Evolutionary conservation across 2,329 filamentous ascomycete genomes (phyloP), one percentile per base, ranked within the genome.

Genomic region (Xenoacremonium recifei): DNA sequence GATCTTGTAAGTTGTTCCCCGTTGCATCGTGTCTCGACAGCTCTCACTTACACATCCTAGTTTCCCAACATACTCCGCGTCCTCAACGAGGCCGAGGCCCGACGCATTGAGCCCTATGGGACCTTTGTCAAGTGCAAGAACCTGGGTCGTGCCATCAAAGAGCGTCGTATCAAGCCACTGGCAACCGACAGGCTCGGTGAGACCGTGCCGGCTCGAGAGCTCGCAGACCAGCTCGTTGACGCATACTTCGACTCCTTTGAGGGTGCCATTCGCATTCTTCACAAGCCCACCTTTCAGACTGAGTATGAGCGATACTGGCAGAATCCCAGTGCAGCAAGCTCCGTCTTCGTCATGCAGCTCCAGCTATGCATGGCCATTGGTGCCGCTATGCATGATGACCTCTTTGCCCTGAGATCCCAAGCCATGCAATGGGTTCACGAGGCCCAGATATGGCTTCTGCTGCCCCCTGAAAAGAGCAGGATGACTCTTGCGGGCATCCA

Each of bases 241-340:
- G 59, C 65, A 21, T 82, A 82, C 61, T 61, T 85, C 15, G 65
- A 76, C 35, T 75, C 74, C 1, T 71, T 78, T 31, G 79, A 84
- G 51, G 73, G 75, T 1, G 72, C 77, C 13, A 71, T 77, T 47
- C 71, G 81, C 3, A 68, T 85, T 18, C 44, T 85, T 7, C 76
- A 85, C 54, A 57, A 77, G 1, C 79, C 80, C 0, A 74, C 72
- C 0, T 84, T 85, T 47, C 64, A 68, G 33, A 64, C 65, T 10
- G 74, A 80, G 21, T 84, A 82, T 49, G 65, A 68, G 9, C 53
- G 58, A 3, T 76, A 73, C 55, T 79, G 73, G 74, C 59, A 67
- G 21, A 65, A 68, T 13, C 67, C 69, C 0, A 50, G 59, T 16
- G 60, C 61, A 0, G 62, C 67, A 2, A 71, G 66, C 21, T 54